A percentile compares a stretch with the other conserved stretches of the same genome.
Conservation (phyloP, 2,329 filamentous ascomycete species). For the Capronia coronata region DNA sequence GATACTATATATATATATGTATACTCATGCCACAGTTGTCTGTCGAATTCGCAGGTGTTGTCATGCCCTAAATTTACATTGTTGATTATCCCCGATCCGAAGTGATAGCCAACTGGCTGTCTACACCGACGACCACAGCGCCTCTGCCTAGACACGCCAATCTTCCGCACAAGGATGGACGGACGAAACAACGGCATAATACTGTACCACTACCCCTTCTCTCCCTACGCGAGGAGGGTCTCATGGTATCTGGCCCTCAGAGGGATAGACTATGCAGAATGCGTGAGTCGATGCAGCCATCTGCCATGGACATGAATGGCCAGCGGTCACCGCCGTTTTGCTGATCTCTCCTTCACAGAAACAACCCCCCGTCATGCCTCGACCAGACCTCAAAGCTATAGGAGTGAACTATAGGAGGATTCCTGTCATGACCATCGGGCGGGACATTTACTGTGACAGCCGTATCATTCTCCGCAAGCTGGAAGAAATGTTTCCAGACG, state of each 20-base stretch:
- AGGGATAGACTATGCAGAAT: slow-evolving; percentile 60
- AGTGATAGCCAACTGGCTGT: too few species aligned
- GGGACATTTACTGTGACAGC: slow-evolving; percentile 63
- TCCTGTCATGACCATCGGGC: slow-evolving; percentile 59
- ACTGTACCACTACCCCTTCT: slow-evolving; percentile 60
- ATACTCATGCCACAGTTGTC: too few species aligned
- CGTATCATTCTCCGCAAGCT: slow-evolving; percentile 62
- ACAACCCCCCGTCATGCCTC: slow-evolving; percentile 61
- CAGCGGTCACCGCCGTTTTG: not conserved
- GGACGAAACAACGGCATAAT: slow-evolving; percentile 24
- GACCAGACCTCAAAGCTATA: slow-evolving; percentile 56
- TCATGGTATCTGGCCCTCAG: slow-evolving; percentile 63
- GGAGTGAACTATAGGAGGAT: slow-evolving; percentile 64
- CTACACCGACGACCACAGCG: not conserved
- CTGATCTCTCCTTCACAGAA: slow-evolving; percentile 40
- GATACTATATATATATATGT: too few species aligned
- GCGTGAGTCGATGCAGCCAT: slow-evolving; percentile 44
- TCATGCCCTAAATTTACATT: too few species aligned
- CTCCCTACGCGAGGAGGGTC: slow-evolving; percentile 58
- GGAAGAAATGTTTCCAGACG: slow-evolving; percentile 43
- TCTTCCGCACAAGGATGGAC: slow-evolving; percentile 7
- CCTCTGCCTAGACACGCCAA: not conserved
- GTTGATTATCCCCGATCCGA: too few species aligned
- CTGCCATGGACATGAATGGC: not conserved
- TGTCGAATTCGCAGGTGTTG: too few species aligned